Conservation (phyloP, 2,329 filamentous ascomycete species). For the Gnomoniopsis smithogilvyi region DNA sequence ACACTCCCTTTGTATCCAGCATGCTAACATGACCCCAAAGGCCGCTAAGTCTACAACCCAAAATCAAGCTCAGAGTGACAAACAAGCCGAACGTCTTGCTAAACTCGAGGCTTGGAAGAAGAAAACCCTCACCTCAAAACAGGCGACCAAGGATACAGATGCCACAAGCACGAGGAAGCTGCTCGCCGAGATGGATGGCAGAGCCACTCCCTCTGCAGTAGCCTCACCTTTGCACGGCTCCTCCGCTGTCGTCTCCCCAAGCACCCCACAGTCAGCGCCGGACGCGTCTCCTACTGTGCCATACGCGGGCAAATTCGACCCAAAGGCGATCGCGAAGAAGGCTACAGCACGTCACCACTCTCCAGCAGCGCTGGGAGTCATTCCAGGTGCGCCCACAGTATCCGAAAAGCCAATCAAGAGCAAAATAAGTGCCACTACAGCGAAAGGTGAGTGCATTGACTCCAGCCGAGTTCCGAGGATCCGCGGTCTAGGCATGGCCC, state of each 20-base stretch:
- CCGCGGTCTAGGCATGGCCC: not conserved
- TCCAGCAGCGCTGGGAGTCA: slow-evolving; percentile 48
- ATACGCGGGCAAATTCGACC: slow-evolving; percentile 79
- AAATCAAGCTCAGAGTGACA: slow-evolving; percentile 65
- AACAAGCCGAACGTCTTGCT: slow-evolving; percentile 75
- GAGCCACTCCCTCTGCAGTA: slow-evolving; percentile 37
- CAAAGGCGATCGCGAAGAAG: slow-evolving; percentile 82
- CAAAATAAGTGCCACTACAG: slow-evolving; percentile 20
- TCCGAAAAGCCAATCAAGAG: slow-evolving; percentile 23
- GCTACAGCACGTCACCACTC: slow-evolving; percentile 58
- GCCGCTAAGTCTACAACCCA: slow-evolving; percentile 49
- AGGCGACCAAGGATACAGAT: slow-evolving; percentile 69
- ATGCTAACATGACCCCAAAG: slow-evolving; percentile 37
- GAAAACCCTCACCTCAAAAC: slow-evolving; percentile 66
- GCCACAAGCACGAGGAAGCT: slow-evolving; percentile 65
- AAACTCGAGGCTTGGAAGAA: slow-evolving; percentile 91
- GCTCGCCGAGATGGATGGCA: slow-evolving; percentile 71
- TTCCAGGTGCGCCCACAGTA: slow-evolving; percentile 35
- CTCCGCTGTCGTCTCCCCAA: slow-evolving; percentile 44
- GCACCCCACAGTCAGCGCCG: slow-evolving; percentile 48
- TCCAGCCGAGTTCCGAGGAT: not conserved
- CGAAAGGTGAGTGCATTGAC: not conserved
- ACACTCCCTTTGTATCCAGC: not conserved
- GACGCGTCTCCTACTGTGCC: slow-evolving; percentile 50
- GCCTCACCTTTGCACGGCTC: slow-evolving; percentile 42